phyloP scores from a whole-genome alignment of 805 yeast species.

The Yamadazyma scolyti region DNA sequence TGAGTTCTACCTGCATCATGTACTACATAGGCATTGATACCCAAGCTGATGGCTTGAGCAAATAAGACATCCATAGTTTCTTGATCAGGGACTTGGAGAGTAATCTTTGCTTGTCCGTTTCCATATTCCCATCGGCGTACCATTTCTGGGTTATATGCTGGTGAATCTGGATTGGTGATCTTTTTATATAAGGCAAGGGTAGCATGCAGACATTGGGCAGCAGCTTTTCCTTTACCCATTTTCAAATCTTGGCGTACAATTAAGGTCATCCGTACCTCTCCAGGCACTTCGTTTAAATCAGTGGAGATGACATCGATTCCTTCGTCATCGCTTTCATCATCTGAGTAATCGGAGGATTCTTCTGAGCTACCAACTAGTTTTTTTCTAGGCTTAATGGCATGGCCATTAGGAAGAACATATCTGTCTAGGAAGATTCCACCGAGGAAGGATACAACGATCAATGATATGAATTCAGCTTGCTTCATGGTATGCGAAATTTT shows the following conservation, averaged over 20 bases:
- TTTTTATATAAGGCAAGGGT: constrained; percentile 82
- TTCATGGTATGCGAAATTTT: neutral
- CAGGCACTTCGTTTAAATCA: constrained; percentile 62
- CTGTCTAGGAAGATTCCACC: constrained; percentile 31
- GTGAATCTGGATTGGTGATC: constrained; percentile 50
- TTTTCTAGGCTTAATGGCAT: neutral
- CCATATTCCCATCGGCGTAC: constrained; percentile 70
- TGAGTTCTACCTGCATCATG: constrained; percentile 98
- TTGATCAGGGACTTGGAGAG: constrained; percentile 67
- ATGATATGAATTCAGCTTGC: constrained; percentile 16
- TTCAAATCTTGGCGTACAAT: constrained; percentile 83
- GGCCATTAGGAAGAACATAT: constrained; percentile 11
- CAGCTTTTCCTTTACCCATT: constrained; percentile 94
- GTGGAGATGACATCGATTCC: constrained; percentile 56
- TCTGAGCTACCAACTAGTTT: too few species aligned
- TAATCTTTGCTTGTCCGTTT: constrained; percentile 90
- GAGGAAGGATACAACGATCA: constrained; percentile 32
- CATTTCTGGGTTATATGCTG: constrained; percentile 58
- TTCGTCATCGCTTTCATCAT: constrained; percentile 44
- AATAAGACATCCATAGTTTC: constrained; percentile 73
- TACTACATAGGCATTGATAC: constrained; percentile 74
- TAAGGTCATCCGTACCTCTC: constrained; percentile 83
- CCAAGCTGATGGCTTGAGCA: constrained; percentile 76
- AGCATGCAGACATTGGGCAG: constrained; percentile 99
- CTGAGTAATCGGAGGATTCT: constrained; percentile 8